These are phyloP conservation scores for Eucommia ulmoides DNA, from an alignment of 257 asterid genomes.

Conservation along the genomic window DNA sequence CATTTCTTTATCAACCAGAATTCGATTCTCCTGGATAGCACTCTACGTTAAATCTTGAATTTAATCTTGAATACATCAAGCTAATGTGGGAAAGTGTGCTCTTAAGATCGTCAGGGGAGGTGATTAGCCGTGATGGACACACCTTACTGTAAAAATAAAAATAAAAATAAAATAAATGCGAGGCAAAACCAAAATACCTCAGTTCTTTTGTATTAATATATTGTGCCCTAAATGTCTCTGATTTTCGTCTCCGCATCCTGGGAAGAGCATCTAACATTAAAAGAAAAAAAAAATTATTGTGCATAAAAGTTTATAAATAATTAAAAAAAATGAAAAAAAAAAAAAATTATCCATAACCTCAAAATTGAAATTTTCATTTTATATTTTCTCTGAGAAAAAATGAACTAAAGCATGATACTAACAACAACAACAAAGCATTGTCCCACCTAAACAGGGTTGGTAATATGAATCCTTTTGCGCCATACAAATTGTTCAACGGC, in stretches of 20 bases:
- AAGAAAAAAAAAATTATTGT: conserved; percentile 1
- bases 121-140: background rate
- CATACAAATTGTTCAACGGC: too few species aligned
- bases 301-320: too few species aligned
- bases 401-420: background rate
- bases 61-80: too few species aligned
- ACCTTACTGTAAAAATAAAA: background rate
- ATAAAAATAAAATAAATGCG: background rate
- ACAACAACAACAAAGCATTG: background rate
- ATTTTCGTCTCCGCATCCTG: conserved; percentile 65
- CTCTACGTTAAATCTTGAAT: too few species aligned
- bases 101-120: too few species aligned
- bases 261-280: conserved; percentile 49
- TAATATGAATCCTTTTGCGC: too few species aligned
- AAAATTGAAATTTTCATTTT: background rate
- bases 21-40: too few species aligned
- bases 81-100: too few species aligned
- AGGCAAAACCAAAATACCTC: conserved; percentile 23
- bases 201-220: conserved; percentile 72
- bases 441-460: background rate
- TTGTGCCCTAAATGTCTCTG: conserved; percentile 90
- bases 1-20: too few species aligned
- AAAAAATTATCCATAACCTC: background rate
- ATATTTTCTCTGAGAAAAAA: background rate
- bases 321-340: conserved; percentile 4